Percentiles rank a stretch among this genome's conserved stretches.
Evolutionary conservation across 495 filamentous ascomycete genomes (phyloP).

Genomic region (Pyronema domesticum): DNA sequence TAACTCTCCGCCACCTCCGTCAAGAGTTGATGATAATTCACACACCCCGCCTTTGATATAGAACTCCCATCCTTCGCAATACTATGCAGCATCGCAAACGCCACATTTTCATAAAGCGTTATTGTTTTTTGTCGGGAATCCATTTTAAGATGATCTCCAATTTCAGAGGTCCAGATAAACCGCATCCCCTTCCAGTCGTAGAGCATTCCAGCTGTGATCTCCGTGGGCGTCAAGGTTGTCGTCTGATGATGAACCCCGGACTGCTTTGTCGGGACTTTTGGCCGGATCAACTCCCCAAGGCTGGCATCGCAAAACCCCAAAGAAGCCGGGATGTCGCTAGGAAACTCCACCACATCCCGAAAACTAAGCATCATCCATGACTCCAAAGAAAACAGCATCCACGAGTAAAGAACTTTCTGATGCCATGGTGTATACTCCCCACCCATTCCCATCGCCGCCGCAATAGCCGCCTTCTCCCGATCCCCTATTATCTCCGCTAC

Average conservation of each 20-base stretch:
- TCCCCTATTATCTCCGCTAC: not conserved
- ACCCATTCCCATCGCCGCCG: not conserved
- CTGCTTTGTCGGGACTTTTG: not conserved
- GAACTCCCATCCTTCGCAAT: not conserved
- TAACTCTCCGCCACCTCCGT: conserved; percentile 3
- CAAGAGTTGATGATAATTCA: not conserved
- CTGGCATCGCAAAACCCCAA: not conserved
- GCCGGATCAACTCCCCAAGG: not conserved
- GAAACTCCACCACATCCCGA: not conserved
- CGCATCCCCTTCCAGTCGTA: not conserved
- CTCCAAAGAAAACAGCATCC: conserved; percentile 3
- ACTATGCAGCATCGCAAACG: conserved; percentile 1
- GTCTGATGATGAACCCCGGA: not conserved
- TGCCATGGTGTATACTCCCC: not conserved
- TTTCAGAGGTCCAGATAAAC: conserved; percentile 4
- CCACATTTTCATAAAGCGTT: conserved; percentile 3
- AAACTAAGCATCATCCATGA: conserved; percentile 6
- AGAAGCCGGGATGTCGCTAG: not conserved
- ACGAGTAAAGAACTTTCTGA: not conserved
- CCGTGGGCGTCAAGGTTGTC: not conserved
- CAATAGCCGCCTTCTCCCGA: not conserved
- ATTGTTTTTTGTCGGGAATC: not conserved
- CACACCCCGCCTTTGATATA: conserved; percentile 3
- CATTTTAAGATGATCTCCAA: not conserved
- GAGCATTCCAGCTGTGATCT: conserved; percentile 4